Conservation (phyloP, 2,329 filamentous ascomycete species). For the Microdochium bolleyi region DNA sequence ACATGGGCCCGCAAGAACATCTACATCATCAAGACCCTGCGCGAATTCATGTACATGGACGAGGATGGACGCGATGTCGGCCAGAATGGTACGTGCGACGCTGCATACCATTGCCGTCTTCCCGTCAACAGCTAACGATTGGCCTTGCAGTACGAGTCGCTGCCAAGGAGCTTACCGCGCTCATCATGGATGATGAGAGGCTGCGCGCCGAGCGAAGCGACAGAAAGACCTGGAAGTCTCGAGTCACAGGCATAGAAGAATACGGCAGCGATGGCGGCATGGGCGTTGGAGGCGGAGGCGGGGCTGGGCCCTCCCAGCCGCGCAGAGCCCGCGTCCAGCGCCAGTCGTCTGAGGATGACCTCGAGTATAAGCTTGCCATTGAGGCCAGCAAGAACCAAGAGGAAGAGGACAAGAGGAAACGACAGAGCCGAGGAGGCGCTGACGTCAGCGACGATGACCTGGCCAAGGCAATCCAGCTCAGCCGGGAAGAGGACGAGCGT, state of each 20-base stretch:
- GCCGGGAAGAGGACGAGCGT: constrained; percentile 88
- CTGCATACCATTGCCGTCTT: constrained; percentile 4
- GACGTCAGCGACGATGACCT: constrained; percentile 72
- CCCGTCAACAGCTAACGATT: constrained; percentile 13
- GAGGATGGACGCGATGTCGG: constrained; percentile 94
- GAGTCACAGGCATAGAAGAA: constrained; percentile 89
- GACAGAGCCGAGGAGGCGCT: constrained; percentile 50
- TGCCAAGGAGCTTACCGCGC: constrained; percentile 87
- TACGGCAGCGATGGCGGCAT: constrained; percentile 41
- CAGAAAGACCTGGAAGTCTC: constrained; percentile 92
- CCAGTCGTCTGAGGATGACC: constrained; percentile 70
- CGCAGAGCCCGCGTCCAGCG: constrained; percentile 41
- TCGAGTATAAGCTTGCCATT: constrained; percentile 82
- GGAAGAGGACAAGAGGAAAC: constrained; percentile 76
- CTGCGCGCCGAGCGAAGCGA: constrained; percentile 84
- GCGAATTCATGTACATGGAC: constrained; percentile 94
- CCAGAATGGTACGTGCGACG: constrained; percentile 71
- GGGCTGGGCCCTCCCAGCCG: constrained; percentile 22
- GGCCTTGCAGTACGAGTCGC: constrained; percentile 73
- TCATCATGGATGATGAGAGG: constrained; percentile 90
- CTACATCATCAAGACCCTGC: constrained; percentile 96
- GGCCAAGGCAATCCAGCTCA: constrained; percentile 89
- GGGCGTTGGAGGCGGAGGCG: not conserved
- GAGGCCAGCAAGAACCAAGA: constrained; percentile 94
- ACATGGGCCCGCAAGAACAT: constrained; percentile 98